Evolutionary conservation across 257 asterid species (phyloP), one percentile per base, ranked within the genome.

Genomic region (Forsythia viridissima): DNA sequence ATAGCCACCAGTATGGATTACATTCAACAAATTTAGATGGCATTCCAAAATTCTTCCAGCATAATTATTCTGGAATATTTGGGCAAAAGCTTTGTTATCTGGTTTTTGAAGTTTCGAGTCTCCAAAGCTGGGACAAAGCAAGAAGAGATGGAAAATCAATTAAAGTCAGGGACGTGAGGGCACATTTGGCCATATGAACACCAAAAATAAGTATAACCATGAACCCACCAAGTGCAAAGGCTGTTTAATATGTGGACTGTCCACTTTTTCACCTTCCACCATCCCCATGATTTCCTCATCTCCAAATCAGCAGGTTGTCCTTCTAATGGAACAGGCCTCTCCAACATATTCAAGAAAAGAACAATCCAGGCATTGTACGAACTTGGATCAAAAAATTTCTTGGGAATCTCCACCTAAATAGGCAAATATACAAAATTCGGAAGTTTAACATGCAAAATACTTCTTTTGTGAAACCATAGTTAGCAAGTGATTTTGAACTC

Each of bases 261-360:
- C 98, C 98, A 93, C 88, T 93, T 96, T 85, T 96, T 96, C 68
- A 93, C 99, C 86, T 93, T 94, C 99, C 98, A 96, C 99, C 99
- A 96, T 46, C 97, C 99, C 98, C 98, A 96, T 69, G 98, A 88
- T 84, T 91, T 96, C 82, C 98, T 86, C 82, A 85, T 81, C 80
- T 96, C 99, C 10, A 92, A 97, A 86, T 93, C 99, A 75, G 80
- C 76, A 57, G 98, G 98, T 67, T 96, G 96, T 30, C 99, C 97
- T 87, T 96, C 99, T 70, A 74, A 80, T 65, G 96, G 96, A 69
- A 96, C 99, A 77, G 99, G 94, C 87, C 98, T 89, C 87, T 91
- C 99, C 90, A 96, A 80, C 79, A 93, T 80, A 84, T 83, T 96
- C 86, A 96, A 81, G 87, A 96, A 96, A 66, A 96, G 93, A 74